Percentiles rank a stretch among this genome's conserved stretches.
Evolutionary conservation across 441 rosid species (phyloP).

Genomic region (Adansonia madagascariensis): DNA sequence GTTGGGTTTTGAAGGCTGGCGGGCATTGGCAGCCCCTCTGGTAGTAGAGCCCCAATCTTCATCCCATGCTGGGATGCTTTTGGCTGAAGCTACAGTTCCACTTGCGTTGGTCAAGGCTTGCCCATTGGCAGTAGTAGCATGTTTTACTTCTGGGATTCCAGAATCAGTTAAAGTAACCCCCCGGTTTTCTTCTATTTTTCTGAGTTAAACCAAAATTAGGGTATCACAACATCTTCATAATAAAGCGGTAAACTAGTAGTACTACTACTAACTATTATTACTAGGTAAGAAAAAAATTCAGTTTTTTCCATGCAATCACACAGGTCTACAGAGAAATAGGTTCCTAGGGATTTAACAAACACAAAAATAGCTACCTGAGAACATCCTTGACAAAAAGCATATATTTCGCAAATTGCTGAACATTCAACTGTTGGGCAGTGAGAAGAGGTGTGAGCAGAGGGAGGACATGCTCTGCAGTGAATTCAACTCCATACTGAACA

Average conservation of each 20-base stretch:
- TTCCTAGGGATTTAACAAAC: not conserved
- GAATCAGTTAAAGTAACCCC: constrained; percentile 77
- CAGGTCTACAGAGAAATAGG: not conserved
- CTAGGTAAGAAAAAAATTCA: not conserved
- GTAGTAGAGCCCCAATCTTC: constrained; percentile 77
- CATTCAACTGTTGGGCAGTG: constrained; percentile 81
- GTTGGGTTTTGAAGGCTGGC: constrained; percentile 40
- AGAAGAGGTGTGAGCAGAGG: constrained; percentile 81
- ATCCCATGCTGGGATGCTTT: constrained; percentile 72
- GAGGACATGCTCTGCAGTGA: constrained; percentile 78
- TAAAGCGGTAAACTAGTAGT: not conserved
- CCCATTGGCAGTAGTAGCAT: constrained; percentile 45
- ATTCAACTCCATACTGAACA: constrained; percentile 78
- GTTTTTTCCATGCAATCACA: not conserved
- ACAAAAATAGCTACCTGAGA: constrained; percentile 57
- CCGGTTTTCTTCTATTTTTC: constrained; percentile 89
- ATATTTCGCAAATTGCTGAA: constrained; percentile 92
- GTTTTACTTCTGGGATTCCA: constrained; percentile 64
- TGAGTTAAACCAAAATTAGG: constrained; percentile 35
- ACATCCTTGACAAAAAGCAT: constrained; percentile 88
- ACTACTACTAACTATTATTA: not conserved
- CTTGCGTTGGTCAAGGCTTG: constrained; percentile 46
- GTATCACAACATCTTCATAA: constrained; percentile 15
- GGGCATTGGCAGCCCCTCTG: constrained; percentile 38
- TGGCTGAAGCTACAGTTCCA: constrained; percentile 51